phyloP scores from a whole-genome alignment of 768 basidiomycete species.

The Clathrus columnatus region DNA sequence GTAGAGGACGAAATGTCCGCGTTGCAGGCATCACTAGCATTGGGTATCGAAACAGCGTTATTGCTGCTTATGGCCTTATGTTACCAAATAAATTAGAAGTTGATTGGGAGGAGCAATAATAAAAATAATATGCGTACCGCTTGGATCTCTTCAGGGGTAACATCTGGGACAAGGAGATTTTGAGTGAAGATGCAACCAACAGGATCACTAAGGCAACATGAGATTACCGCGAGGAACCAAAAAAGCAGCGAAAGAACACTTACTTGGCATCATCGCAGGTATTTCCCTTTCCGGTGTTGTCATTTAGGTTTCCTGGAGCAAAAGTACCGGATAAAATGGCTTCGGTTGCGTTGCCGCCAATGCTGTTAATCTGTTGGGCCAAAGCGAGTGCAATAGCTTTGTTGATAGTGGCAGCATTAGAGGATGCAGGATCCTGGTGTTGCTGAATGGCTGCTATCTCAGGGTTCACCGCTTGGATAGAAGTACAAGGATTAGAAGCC shows the following conservation, averaged over 20 bases:
- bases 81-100: neutral
- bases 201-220: conserved; percentile 33
- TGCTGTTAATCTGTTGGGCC: conserved; percentile 52
- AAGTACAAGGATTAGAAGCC: conserved; percentile 39
- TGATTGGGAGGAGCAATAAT: neutral
- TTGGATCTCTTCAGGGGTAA: conserved; percentile 47
- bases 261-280: conserved; percentile 31
- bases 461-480: conserved; percentile 48
- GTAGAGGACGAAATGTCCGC: conserved; percentile 12
- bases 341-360: conserved; percentile 53
- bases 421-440: conserved; percentile 60
- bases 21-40: neutral
- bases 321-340: conserved; percentile 57
- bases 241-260: neutral
- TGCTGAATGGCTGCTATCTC: conserved; percentile 58
- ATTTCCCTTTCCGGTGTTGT: conserved; percentile 47
- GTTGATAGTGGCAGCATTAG: conserved; percentile 48
- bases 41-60: neutral
- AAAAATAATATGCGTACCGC: conserved; percentile 24
- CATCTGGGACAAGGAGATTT: conserved; percentile 48
- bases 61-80: neutral
- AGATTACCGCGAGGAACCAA: conserved; percentile 9
- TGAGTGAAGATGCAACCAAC: conserved; percentile 56
- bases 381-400: conserved; percentile 55
- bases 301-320: conserved; percentile 43